phyloP scores from a whole-genome alignment of 2,329 filamentous ascomycete species.

The Microsporum canis region DNA sequence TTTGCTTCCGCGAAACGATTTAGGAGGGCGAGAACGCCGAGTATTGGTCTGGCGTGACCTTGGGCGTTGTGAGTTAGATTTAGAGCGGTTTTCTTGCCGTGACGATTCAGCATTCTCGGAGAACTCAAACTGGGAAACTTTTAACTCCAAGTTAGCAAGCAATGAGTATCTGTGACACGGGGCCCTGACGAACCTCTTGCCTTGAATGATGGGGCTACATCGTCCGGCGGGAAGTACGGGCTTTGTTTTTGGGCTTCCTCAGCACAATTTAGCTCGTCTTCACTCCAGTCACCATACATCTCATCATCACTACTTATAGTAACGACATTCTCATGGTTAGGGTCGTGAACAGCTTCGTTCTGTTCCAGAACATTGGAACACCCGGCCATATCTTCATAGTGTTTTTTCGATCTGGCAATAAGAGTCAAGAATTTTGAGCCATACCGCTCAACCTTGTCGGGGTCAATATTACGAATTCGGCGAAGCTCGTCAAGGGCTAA shows the following conservation, averaged over 20 bases:
- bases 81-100: neutral
- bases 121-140: conserved; percentile 15
- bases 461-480: conserved; percentile 32
- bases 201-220: conserved; percentile 14
- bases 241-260: conserved; percentile 13
- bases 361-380: conserved; percentile 20
- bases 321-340: conserved; percentile 37
- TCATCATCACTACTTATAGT: conserved; percentile 35
- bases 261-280: neutral
- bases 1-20: conserved; percentile 2
- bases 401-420: conserved; percentile 29
- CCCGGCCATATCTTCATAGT: conserved; percentile 35
- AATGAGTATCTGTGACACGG: neutral
- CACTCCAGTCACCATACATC: conserved; percentile 16
- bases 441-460: conserved; percentile 35
- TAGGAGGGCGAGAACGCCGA: conserved; percentile 1
- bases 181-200: conserved; percentile 13
- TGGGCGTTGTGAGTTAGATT: neutral
- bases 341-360: conserved; percentile 38
- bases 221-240: conserved; percentile 17
- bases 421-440: conserved; percentile 35
- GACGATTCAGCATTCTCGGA: conserved; percentile 1
- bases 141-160: conserved; percentile 1
- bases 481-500: conserved; percentile 22
- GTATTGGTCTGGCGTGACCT: neutral